Evolutionary conservation across 2,329 filamentous ascomycete species (phyloP), one percentile per base, ranked within the genome.

Genomic region (Pseudogymnoascus sp.): DNA sequence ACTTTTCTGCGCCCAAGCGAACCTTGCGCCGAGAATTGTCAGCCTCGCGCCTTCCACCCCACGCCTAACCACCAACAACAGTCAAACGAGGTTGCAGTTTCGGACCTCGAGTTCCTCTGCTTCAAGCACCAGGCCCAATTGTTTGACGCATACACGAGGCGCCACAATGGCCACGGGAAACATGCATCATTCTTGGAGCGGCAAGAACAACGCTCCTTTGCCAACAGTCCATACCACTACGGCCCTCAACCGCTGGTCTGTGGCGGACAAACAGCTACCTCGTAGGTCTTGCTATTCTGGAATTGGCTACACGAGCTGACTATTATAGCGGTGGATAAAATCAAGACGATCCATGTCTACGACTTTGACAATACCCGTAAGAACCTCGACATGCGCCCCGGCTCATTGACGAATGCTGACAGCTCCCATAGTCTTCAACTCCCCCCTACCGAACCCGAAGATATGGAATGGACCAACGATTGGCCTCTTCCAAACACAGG

Each of bases 311-410:
- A 50, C 64, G 69, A 61, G 70, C 58, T 60, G 5, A 9, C 10
- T 60, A 57, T 66, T 54, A 26, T 65, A 83, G 82, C 84, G 33
- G 80, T 85, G 9, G 79, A 88, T 41, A 79, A 84, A 61, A 87
- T 97, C 74, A 90, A 84, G 72, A 77, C 85, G 7, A 85, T 99
- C 60, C 93, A 97, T 72, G 83, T 99, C 67, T 97, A 97, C 77
- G 94, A 99, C 74, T 99, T 97, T 74, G 94, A 99, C 75, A 97
- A 99, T 71, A 97, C 93, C 37, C 77, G 90, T 93, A 78, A 73
- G 87, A 29, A 31, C 60, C 29, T 54, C 17, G n/a, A 24, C 66
- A 50, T 44, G 61, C 40, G 21, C 29, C 41, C n/a, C 29, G 15
- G 10, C 35, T 6, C 44, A 33, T 60, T 39, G 44, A 39, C 31